These are phyloP conservation scores for Colletotrichum agaves DNA, from an alignment of 2,329 filamentous ascomycete species.

Conservation along the genomic window DNA sequence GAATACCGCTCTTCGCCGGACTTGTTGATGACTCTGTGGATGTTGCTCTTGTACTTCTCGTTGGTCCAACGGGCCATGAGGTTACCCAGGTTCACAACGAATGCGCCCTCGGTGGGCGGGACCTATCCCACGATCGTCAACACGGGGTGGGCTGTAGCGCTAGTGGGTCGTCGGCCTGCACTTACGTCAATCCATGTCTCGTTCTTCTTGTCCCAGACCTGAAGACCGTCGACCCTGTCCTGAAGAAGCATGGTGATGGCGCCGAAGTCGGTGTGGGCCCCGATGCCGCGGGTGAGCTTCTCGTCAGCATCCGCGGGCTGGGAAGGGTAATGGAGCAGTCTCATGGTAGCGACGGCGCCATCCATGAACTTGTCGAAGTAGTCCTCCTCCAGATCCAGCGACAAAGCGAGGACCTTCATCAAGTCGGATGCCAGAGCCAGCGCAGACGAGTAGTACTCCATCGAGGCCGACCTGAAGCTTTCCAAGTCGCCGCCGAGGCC, in stretches of 20 bases:
- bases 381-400: conserved; percentile 53
- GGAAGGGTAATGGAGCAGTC: conserved; percentile 62
- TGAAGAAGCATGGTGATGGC: conserved; percentile 66
- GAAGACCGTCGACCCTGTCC: conserved; percentile 59
- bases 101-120: conserved; percentile 55
- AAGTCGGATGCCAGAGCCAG: conserved; percentile 53
- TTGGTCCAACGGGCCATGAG: conserved; percentile 62
- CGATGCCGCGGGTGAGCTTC: conserved; percentile 51
- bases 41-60: conserved; percentile 61
- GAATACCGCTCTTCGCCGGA: conserved; percentile 62
- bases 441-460: conserved; percentile 53
- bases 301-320: conserved; percentile 48
- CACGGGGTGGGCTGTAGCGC: not conserved
- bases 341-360: conserved; percentile 55
- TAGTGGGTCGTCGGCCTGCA: not conserved
- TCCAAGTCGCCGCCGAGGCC: conserved; percentile 44
- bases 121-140: conserved; percentile 45
- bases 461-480: conserved; percentile 50
- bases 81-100: conserved; percentile 64
- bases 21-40: conserved; percentile 67
- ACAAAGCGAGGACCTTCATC: conserved; percentile 54
- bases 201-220: conserved; percentile 59
- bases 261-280: conserved; percentile 67
- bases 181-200: conserved; percentile 55
- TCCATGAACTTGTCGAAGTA: conserved; percentile 57